phyloP scores from a whole-genome alignment of 495 filamentous ascomycete genomes.

The Chaetomium tenue region DNA sequence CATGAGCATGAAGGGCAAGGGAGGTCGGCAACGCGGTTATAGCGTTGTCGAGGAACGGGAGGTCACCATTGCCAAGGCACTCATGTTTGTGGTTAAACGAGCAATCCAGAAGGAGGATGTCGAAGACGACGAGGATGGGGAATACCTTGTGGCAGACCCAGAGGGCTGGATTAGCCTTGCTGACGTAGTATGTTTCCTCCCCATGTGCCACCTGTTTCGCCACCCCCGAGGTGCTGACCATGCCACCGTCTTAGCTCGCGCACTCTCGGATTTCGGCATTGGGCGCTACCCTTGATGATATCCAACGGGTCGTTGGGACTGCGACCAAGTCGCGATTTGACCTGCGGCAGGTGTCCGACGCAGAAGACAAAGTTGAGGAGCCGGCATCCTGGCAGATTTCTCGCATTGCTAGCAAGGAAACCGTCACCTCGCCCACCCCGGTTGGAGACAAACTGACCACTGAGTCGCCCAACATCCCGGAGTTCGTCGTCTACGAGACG shows the following conservation, averaged over 20 bases:
- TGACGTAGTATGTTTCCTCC: slow-evolving; percentile 38
- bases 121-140: slow-evolving; percentile 37
- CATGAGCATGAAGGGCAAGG: slow-evolving; percentile 42
- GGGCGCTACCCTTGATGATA: slow-evolving; percentile 37
- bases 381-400: slow-evolving; percentile 34
- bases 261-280: slow-evolving; percentile 36
- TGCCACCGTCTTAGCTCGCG: slow-evolving; percentile 33
- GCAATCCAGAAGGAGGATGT: slow-evolving; percentile 38
- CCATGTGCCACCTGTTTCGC: background rate
- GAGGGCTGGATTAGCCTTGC: slow-evolving; percentile 45
- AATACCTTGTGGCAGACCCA: slow-evolving; percentile 41
- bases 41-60: slow-evolving; percentile 46
- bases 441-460: slow-evolving; percentile 33
- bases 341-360: slow-evolving; percentile 27
- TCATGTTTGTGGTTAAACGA: slow-evolving; percentile 46
- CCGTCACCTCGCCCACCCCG: slow-evolving; percentile 24
- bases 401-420: slow-evolving; percentile 28
- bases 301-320: slow-evolving; percentile 38
- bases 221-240: background rate
- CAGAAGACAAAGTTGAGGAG: slow-evolving; percentile 24
- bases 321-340: slow-evolving; percentile 38
- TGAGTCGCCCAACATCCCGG: slow-evolving; percentile 33
- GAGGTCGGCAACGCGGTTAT: slow-evolving; percentile 36
- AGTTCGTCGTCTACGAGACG: slow-evolving; percentile 41
- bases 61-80: slow-evolving; percentile 41